Base-by-base conservation (phyloP, 2,329 filamentous ascomycete species). In the Fusarium mexicanum region DNA sequence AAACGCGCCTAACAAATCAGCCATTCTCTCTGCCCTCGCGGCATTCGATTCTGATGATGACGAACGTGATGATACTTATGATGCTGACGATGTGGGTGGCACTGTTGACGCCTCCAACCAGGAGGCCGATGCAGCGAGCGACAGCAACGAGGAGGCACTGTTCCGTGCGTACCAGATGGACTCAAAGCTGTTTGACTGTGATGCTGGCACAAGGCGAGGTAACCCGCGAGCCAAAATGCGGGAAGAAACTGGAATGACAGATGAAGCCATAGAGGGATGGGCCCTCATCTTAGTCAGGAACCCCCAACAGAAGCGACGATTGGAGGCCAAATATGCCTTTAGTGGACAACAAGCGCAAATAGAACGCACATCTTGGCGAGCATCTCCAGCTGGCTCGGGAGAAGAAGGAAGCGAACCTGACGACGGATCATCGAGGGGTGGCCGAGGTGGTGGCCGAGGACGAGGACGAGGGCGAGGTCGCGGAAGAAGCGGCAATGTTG, bases 11-110 rank as follows among this genome's bases (percentile, higher is more conserved):
- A 91, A 91, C 77, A 98, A 97, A 84, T 94, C 94, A 1, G 92
- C 94, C 17, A 98, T 98, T 76, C 85, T 98, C 31, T 94, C 95
- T 7, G 96, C 96, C 0, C 89, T 98, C 6, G 94, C 94, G 22
- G 89, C 92, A 2, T 98, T 98, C 76, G 95, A 98, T 83, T 92
- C 92, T 0, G 96, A 98, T 77, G 96, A 98, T 75, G 96, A 99
- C 81, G 96, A 99, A 84, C 90, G 95, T 41, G 96, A 99, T 81
- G 96, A 99, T 81, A 98, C 96, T 0, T 99, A 99, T 80, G 96
- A 99, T 78, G 91, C 92, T 4, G 94, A 91, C 57, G 96, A 98
- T 79, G 94, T 98, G 5, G 96, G 96, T 41, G 95, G 96, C 29
- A 94, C 93, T 0, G 91, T 98, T 7, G 95, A 98, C 24, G 86